These are phyloP conservation scores for Chaetomium olivaceum DNA, from an alignment of 2,329 filamentous ascomycete species.

Conservation along the genomic window DNA sequence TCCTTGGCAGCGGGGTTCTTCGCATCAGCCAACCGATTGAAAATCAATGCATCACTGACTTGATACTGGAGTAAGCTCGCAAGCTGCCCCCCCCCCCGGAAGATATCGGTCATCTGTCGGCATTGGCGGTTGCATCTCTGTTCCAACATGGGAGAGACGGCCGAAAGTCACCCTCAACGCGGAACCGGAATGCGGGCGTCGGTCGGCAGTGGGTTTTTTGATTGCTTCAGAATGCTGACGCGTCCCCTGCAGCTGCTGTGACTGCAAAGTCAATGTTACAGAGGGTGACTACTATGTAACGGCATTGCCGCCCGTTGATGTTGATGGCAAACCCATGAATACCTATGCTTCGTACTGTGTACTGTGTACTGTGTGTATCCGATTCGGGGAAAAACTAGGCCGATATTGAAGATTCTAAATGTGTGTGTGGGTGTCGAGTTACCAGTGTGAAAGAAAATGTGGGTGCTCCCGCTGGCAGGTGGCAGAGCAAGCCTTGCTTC, in stretches of 20 bases:
- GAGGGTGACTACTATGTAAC: neutral
- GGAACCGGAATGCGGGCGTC: neutral
- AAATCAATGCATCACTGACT: neutral
- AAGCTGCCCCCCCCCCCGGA: neutral
- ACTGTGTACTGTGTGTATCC: neutral
- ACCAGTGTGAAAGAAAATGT: too few species aligned
- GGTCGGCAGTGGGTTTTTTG: neutral
- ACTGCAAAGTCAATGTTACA: neutral
- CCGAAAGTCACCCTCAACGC: too few species aligned
- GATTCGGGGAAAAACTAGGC: neutral
- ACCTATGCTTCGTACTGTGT: too few species aligned
- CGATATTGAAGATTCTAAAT: neutral
- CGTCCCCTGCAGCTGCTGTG: constrained; percentile 3
- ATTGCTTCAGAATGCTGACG: constrained; percentile 9
- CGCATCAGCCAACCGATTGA: neutral
- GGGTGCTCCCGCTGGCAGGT: neutral
- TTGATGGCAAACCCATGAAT: neutral
- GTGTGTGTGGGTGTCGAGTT: neutral
- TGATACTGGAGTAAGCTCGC: neutral
- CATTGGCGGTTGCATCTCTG: neutral
- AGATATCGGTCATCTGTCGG: neutral
- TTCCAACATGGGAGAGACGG: neutral
- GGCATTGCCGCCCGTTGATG: neutral
- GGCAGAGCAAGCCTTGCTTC: neutral
- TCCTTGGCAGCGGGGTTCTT: neutral